Evolutionary conservation across 805 yeast genomes (phyloP), one percentile per base, ranked within the genome.

Genomic region (Candida endomychidarum): DNA sequence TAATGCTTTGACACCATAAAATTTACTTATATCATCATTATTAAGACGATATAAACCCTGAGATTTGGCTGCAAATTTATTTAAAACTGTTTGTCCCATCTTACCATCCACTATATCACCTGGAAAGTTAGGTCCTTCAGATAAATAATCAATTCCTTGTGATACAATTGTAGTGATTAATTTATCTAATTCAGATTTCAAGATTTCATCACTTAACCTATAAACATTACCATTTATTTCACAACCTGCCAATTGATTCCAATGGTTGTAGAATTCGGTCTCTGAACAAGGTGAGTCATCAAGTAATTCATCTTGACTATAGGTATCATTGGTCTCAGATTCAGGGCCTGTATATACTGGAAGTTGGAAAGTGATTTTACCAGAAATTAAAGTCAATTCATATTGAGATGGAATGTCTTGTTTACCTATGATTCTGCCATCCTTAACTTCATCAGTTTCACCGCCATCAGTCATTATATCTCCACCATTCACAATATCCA

Each of bases 1-100:
- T 9, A 86, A 62, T 0, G 80, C 63, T 37, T 72, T 65, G 2
- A 75, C 53, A 0, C 95, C 95, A 49, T 77, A 78, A 85, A 88
- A 86, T 34, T 53, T 54, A 1, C 81, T 70, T 2, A 83, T 69
- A 25, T 54, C 55, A 2, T 46, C 49, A 35, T 63, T 61, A 44
- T 81, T 70, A 8, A 86, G 48, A 15, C 49, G 45, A 50, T 64
- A 72, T 4, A 9, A 10, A 16, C 10, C 12, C 12, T 32, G 35
- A 14, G 26, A 20, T 22, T 32, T 32, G 26, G 35, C 26, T 32
- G 35, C 35, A 32, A 32, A 32, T 32, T 32, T 32, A 15, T 32
- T 21, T 12, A 32, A 32, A 14, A 29, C 25, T 3, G 20, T 11
- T 28, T 21, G 19, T 6, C 17, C 28, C 17, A 37, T 14, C 14